phyloP scores from a whole-genome alignment of 768 basidiomycete species.

The Tulasnella sp. region DNA sequence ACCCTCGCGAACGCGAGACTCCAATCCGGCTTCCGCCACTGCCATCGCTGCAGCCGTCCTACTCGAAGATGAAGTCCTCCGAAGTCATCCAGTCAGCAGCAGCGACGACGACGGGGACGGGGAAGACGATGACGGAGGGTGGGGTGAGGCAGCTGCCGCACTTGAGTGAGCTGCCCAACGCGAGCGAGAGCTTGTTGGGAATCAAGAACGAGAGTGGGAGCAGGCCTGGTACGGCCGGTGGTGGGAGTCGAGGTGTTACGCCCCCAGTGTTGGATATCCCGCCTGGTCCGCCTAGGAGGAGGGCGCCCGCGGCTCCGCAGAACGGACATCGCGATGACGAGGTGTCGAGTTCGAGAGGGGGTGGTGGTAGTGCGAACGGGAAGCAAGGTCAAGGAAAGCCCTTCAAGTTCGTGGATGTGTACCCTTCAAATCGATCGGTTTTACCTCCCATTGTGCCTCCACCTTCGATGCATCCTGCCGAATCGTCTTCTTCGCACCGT shows the following conservation, averaged over 20 bases:
- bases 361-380: neutral
- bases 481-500: neutral
- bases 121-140: neutral
- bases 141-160: constrained; percentile 4
- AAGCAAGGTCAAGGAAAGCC: neutral
- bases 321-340: neutral
- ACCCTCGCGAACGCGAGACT: neutral
- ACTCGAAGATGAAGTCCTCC: constrained; percentile 9
- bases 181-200: neutral
- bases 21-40: constrained; percentile 5
- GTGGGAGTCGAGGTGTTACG: neutral
- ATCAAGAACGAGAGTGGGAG: neutral
- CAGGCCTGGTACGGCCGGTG: neutral
- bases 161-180: constrained; percentile 1
- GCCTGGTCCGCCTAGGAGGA: neutral
- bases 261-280: neutral
- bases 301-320: neutral
- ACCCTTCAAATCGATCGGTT: neutral
- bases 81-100: neutral
- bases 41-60: constrained; percentile 3
- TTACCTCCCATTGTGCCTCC: neutral
- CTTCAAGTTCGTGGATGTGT: neutral
- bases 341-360: neutral
- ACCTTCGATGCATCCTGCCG: neutral
- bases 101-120: neutral